Percentiles rank a stretch among this genome's conserved stretches.
Evolutionary conservation across 768 basidiomycete species (phyloP).

Genomic region (Rhodosporidiobolus sp.): DNA sequence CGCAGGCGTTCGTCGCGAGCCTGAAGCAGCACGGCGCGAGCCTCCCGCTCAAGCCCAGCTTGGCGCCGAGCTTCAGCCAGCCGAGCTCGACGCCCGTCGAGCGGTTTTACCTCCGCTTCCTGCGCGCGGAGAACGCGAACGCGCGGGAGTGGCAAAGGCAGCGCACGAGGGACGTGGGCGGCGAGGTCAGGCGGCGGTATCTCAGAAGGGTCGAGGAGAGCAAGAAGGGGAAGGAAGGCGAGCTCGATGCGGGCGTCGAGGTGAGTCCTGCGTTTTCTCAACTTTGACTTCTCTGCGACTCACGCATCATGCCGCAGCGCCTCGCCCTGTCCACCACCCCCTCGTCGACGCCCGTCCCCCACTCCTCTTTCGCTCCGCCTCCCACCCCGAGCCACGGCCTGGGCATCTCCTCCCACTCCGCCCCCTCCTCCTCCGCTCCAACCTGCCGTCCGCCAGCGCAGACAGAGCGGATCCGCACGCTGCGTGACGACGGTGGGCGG

Average conservation of each 20-base stretch:
- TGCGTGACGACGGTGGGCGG: not conserved
- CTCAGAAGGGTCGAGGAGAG: conserved; percentile 1
- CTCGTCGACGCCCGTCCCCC: not conserved
- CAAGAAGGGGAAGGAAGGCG: not conserved
- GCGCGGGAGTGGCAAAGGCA: not conserved
- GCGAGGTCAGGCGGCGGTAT: conserved; percentile 15
- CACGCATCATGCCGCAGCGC: not conserved
- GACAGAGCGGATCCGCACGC: not conserved
- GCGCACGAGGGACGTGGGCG: not conserved
- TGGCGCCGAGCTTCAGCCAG: conserved; percentile 7
- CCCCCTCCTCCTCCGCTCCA: too few species aligned
- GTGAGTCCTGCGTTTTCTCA: not conserved
- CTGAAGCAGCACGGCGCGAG: conserved; percentile 27
- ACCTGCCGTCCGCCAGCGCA: not conserved
- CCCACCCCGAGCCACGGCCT: not conserved
- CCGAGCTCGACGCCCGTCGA: conserved; percentile 2
- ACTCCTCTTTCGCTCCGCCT: not conserved
- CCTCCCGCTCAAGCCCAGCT: conserved; percentile 4
- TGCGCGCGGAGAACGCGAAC: not conserved
- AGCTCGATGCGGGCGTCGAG: not conserved
- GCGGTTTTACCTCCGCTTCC: conserved; percentile 22
- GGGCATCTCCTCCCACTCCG: not conserved
- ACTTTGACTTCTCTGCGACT: not conserved
- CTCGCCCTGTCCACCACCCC: not conserved
- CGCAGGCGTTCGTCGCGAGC: conserved; percentile 16